Conservation (phyloP, 768 basidiomycete species). For the Trametes sanguinea region DNA sequence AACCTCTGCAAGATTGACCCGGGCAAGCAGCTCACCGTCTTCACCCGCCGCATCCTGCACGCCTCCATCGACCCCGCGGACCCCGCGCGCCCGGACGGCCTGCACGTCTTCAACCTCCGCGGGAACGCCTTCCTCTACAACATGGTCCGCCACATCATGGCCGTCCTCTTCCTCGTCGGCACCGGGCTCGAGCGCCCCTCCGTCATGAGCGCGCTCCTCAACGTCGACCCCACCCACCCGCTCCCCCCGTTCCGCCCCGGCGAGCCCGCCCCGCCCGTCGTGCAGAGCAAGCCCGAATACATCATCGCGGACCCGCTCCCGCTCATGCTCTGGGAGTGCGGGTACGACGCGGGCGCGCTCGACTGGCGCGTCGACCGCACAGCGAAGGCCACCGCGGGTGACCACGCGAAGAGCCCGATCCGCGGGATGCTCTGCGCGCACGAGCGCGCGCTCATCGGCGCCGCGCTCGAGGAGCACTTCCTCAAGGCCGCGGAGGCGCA, state of each 20-base stretch:
- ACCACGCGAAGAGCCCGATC: constrained; percentile 25
- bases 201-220: constrained; percentile 72
- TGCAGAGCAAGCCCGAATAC: constrained; percentile 82
- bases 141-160: constrained; percentile 95
- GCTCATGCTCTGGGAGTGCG: constrained; percentile 89
- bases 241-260: constrained; percentile 40
- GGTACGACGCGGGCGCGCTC: constrained; percentile 64
- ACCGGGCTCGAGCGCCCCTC: constrained; percentile 72
- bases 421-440: constrained; percentile 33
- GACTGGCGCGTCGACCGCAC: constrained; percentile 66
- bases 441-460: constrained; percentile 63
- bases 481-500: constrained; percentile 53
- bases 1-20: constrained; percentile 95
- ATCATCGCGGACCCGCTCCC: constrained; percentile 93
- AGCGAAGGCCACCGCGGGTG: constrained; percentile 36
- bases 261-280: constrained; percentile 43
- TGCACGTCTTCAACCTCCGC: constrained; percentile 80
- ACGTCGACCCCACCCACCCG: constrained; percentile 53
- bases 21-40: constrained; percentile 85
- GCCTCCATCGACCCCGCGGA: constrained; percentile 61
- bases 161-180: constrained; percentile 86
- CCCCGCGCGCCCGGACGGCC: constrained; percentile 29
- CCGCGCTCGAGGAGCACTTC: constrained; percentile 67
- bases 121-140: constrained; percentile 93
- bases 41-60: constrained; percentile 63